Conservation (phyloP, 441 rosid genomes). For the Gossypium schwendimanii region DNA sequence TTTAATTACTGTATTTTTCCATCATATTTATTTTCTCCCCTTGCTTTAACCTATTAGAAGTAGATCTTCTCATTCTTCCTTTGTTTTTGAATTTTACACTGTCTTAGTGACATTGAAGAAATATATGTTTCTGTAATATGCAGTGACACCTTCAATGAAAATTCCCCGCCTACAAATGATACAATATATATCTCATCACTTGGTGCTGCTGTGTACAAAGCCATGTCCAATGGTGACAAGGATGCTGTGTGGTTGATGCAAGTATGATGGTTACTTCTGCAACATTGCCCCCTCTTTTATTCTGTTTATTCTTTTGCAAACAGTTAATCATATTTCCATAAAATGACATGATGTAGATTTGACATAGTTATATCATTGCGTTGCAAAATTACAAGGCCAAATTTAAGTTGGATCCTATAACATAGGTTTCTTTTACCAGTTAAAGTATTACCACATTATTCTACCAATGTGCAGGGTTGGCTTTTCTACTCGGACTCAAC, state of each 20-base stretch:
- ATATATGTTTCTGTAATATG: slow-evolving; percentile 15
- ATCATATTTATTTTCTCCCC: background rate
- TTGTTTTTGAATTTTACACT: background rate
- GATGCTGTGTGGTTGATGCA: slow-evolving; percentile 99
- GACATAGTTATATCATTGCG: background rate
- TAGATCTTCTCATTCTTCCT: background rate
- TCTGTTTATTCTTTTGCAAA: slow-evolving; percentile 3
- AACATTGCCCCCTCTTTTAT: slow-evolving; percentile 1
- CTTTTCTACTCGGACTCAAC: slow-evolving; percentile 76
- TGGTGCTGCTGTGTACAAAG: slow-evolving; percentile 88
- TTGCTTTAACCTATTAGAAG: background rate
- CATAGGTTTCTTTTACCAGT: background rate
- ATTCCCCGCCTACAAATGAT: slow-evolving; percentile 83
- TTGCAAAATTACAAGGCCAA: background rate
- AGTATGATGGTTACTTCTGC: slow-evolving; percentile 35
- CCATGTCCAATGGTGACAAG: slow-evolving; percentile 83
- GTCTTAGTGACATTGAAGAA: slow-evolving; percentile 4
- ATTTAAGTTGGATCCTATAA: slow-evolving; percentile 1
- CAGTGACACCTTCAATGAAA: slow-evolving; percentile 97
- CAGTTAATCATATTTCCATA: background rate
- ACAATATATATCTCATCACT: slow-evolving; percentile 68
- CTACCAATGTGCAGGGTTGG: slow-evolving; percentile 69
- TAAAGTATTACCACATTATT: slow-evolving; percentile 9
- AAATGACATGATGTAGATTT: slow-evolving; percentile 1
- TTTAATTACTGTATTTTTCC: slow-evolving; percentile 9